These are phyloP conservation scores for Fagus crenata DNA, from an alignment of 306 rosid species.

Conservation along the genomic window DNA sequence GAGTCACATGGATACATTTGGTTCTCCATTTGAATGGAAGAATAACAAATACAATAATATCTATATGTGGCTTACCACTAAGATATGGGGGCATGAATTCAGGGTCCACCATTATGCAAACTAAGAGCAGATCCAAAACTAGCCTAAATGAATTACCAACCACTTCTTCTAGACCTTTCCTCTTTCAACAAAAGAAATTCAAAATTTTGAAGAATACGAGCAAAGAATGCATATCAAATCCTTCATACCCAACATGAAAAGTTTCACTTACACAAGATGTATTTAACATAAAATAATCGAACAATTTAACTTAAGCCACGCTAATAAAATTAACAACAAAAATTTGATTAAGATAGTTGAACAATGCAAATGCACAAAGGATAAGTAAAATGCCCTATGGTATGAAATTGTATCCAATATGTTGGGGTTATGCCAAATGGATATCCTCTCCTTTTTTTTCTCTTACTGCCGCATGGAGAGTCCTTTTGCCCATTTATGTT, in stretches of 20 bases:
- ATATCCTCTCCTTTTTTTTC: too few species aligned
- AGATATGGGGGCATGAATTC: too few species aligned
- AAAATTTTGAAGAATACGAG: background rate
- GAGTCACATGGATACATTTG: constrained; percentile 13
- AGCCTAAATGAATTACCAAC: background rate
- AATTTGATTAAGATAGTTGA: background rate
- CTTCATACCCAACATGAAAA: background rate
- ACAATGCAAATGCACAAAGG: constrained; percentile 18
- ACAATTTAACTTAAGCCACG: background rate
- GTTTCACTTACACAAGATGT: background rate
- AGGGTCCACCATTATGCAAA: too few species aligned
- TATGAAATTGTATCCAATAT: too few species aligned
- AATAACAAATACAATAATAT: background rate
- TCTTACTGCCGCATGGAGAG: too few species aligned
- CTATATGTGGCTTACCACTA: background rate
- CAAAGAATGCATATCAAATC: background rate
- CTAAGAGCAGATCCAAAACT: background rate
- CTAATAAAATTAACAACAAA: background rate
- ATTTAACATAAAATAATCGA: background rate
- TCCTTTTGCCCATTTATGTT: too few species aligned
- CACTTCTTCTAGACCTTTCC: background rate
- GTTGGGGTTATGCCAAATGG: too few species aligned
- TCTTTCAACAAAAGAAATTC: background rate
- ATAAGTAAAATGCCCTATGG: background rate
- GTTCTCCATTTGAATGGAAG: constrained; percentile 11